These are phyloP conservation scores for Claviceps cyperi DNA, from an alignment of 2,329 filamentous ascomycete species.

Conservation along the genomic window DNA sequence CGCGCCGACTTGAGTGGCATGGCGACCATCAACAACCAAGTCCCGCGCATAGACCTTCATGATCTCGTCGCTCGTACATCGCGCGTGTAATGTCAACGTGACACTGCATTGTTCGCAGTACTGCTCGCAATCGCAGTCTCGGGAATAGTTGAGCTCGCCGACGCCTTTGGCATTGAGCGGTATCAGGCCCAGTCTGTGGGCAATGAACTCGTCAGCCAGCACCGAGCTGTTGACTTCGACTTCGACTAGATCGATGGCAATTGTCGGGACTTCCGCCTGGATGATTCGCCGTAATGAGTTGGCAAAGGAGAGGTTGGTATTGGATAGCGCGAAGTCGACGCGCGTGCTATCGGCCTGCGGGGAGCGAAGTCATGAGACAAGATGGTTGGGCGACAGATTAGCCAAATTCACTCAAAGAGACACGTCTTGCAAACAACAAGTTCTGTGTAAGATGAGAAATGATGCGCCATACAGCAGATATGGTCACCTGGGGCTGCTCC, in stretches of 20 bases:
- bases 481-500: constrained; percentile 42
- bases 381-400: background rate
- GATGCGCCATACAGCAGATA: constrained; percentile 37
- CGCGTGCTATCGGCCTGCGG: constrained; percentile 60
- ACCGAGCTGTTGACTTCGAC: constrained; percentile 91
- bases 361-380: background rate
- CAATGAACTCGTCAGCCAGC: constrained; percentile 88
- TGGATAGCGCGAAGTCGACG: constrained; percentile 83
- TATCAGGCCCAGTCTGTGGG: constrained; percentile 79
- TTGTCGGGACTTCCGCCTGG: constrained; percentile 83
- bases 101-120: constrained; percentile 89
- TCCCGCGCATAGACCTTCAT: constrained; percentile 93
- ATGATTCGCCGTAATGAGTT: constrained; percentile 86
- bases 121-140: constrained; percentile 93
- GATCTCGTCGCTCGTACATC: constrained; percentile 71
- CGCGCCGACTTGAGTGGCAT: constrained; percentile 63
- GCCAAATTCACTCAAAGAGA: background rate
- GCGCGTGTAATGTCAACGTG: constrained; percentile 68
- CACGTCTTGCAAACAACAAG: background rate
- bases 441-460: background rate
- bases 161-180: constrained; percentile 76
- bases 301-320: constrained; percentile 80
- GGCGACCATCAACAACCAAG: constrained; percentile 55
- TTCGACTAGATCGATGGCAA: constrained; percentile 90
- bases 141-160: constrained; percentile 69